A percentile compares a stretch with the other conserved stretches of the same genome.
Conservation (phyloP, 768 basidiomycete genomes). For the Termitomyces sp. region DNA sequence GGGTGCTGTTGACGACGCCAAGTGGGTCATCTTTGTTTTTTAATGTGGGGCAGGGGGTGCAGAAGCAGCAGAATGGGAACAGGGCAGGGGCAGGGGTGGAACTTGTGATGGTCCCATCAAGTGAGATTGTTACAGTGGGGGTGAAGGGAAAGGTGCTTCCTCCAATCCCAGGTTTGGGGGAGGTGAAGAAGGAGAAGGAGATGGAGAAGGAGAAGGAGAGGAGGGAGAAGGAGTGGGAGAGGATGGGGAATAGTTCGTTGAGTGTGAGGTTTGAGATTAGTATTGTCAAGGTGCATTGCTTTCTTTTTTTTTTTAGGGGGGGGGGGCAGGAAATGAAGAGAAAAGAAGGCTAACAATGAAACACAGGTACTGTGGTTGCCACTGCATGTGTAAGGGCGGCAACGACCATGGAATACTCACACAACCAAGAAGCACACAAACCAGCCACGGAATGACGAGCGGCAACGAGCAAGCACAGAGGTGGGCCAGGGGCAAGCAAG, state of each 20-base stretch:
- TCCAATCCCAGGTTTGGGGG: constrained; percentile 81
- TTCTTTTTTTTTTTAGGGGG: neutral
- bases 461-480: too few relatives aligned
- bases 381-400: too few relatives aligned
- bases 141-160: constrained; percentile 58
- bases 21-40: constrained; percentile 85
- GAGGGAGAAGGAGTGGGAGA: constrained; percentile 72
- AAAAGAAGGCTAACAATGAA: constrained; percentile 3
- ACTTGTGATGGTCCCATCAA: constrained; percentile 16
- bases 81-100: too few relatives aligned
- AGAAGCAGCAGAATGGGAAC: too few relatives aligned
- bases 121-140: constrained; percentile 33
- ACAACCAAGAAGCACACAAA: too few relatives aligned
- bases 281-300: constrained; percentile 88
- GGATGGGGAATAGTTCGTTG: constrained; percentile 69
- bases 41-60: too few relatives aligned
- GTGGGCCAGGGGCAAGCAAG: too few relatives aligned
- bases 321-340: neutral
- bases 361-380: constrained; percentile 87
- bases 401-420: too few relatives aligned
- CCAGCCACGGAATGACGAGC: too few relatives aligned
- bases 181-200: too few relatives aligned
- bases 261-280: constrained; percentile 96
- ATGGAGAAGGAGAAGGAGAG: too few relatives aligned
- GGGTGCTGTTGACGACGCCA: constrained; percentile 57